Percentiles rank a stretch among this genome's conserved stretches.
Evolutionary conservation across 441 rosid genomes (phyloP).

Genomic region (Biscutella laevigata): DNA sequence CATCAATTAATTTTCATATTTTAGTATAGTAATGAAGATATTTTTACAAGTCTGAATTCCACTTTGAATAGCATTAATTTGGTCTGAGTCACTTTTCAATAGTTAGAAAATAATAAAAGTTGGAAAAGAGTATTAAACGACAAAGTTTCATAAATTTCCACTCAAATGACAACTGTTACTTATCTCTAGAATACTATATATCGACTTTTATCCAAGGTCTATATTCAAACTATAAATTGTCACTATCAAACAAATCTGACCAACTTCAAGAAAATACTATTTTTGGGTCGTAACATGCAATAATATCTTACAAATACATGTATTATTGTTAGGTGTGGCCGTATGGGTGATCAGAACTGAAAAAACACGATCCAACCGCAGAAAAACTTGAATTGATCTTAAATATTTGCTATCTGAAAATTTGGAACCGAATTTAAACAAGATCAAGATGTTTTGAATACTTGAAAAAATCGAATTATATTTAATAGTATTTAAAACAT

Average conservation of each 20-base stretch:
- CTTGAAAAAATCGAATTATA: no score
- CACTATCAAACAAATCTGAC: background rate
- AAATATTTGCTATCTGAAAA: no score
- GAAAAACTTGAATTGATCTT: no score
- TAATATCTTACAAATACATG: no score
- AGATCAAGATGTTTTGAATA: no score
- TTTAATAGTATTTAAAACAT: no score
- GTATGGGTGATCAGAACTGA: no score
- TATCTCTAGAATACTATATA: constrained; percentile 1
- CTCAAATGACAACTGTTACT: constrained; percentile 17
- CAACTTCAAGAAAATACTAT: no score
- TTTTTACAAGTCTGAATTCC: constrained; percentile 19
- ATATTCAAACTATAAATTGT: background rate
- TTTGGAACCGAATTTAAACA: no score
- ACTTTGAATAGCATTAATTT: constrained; percentile 6
- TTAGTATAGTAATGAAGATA: constrained; percentile 2
- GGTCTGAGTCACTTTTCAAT: constrained; percentile 14
- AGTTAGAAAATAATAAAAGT: constrained; percentile 17
- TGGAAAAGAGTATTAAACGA: constrained; percentile 23
- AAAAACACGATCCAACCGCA: no score
- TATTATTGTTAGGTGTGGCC: no score
- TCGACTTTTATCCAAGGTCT: constrained; percentile 15
- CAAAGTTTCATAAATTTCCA: constrained; percentile 21
- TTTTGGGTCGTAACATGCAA: no score
- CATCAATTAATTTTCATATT: background rate